Evolutionary conservation across 208 protist genomes (phyloP).

Genomic region (Endotrypanum monterogeii): DNA sequence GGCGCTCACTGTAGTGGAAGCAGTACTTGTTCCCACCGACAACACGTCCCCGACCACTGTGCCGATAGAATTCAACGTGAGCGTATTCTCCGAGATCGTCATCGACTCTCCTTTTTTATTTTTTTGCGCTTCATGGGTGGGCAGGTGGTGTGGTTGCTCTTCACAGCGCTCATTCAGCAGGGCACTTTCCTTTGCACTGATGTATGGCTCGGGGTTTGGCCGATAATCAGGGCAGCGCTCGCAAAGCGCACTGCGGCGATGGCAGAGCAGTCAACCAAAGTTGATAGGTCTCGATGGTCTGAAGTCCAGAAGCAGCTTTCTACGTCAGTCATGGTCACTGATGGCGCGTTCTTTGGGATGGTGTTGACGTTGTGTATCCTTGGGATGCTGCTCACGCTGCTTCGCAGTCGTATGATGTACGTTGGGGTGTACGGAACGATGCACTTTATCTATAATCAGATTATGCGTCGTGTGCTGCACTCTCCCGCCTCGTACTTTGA

Average conservation of each 20-base stretch:
- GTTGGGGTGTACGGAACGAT: constrained; percentile 43
- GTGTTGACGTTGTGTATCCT: constrained; percentile 29
- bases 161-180: constrained; percentile 43
- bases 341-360: constrained; percentile 28
- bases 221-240: constrained; percentile 25
- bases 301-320: constrained; percentile 6
- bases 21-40: constrained; percentile 20
- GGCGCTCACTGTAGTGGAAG: constrained; percentile 10
- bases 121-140: constrained; percentile 52
- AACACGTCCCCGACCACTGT: constrained; percentile 27
- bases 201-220: constrained; percentile 58
- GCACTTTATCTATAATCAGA: constrained; percentile 43
- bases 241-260: background rate
- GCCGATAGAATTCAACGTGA: constrained; percentile 30
- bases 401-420: constrained; percentile 40
- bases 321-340: constrained; percentile 8
- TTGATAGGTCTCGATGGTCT: background rate
- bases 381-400: constrained; percentile 36
- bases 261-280: background rate
- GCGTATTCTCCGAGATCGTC: constrained; percentile 23
- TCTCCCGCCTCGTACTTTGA: constrained; percentile 61
- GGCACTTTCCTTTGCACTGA: constrained; percentile 40
- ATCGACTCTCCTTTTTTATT: constrained; percentile 23
- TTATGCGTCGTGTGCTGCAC: constrained; percentile 47
- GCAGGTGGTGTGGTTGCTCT: constrained; percentile 48